Conservation (phyloP, 768 basidiomycete species). For the Suillus weaverae region DNA sequence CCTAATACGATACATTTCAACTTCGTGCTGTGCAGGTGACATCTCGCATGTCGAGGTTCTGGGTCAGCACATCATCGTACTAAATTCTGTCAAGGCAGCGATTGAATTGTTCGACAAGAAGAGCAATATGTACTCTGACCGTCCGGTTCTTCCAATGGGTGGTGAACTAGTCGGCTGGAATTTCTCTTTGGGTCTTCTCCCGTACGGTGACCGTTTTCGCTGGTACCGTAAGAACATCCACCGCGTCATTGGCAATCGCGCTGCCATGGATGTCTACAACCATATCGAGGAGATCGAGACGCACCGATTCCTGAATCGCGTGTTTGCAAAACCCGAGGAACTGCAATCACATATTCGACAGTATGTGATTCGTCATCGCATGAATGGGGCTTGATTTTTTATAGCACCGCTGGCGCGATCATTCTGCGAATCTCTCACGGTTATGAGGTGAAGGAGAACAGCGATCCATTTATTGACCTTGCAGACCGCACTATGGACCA, state of each 20-base stretch:
- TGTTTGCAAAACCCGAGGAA: conserved; percentile 37
- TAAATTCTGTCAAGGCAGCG: conserved; percentile 54
- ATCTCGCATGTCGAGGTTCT: conserved; percentile 60
- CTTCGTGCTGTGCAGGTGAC: conserved; percentile 41
- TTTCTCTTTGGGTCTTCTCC: conserved; percentile 35
- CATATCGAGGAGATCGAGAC: conserved; percentile 42
- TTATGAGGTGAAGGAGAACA: conserved; percentile 50
- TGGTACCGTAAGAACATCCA: conserved; percentile 43
- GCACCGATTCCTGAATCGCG: conserved; percentile 40
- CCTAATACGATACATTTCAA: not conserved
- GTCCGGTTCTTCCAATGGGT: conserved; percentile 47
- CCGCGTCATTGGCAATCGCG: conserved; percentile 40
- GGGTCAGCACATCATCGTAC: conserved; percentile 56
- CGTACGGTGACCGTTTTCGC: conserved; percentile 41
- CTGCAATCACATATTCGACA: conserved; percentile 42
- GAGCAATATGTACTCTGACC: conserved; percentile 63
- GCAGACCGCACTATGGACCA: conserved; percentile 52
- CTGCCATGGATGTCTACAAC: conserved; percentile 36
- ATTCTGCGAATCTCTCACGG: conserved; percentile 57
- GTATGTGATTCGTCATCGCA: conserved; percentile 24
- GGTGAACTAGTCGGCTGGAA: conserved; percentile 35
- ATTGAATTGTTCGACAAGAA: conserved; percentile 65
- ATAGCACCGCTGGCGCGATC: conserved; percentile 50
- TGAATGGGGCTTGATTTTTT: not conserved
- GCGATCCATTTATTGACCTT: conserved; percentile 52